Evolutionary conservation across 1,284 basidiomycete genomes (phyloP).

Genomic region (Porogramme epimiltina): DNA sequence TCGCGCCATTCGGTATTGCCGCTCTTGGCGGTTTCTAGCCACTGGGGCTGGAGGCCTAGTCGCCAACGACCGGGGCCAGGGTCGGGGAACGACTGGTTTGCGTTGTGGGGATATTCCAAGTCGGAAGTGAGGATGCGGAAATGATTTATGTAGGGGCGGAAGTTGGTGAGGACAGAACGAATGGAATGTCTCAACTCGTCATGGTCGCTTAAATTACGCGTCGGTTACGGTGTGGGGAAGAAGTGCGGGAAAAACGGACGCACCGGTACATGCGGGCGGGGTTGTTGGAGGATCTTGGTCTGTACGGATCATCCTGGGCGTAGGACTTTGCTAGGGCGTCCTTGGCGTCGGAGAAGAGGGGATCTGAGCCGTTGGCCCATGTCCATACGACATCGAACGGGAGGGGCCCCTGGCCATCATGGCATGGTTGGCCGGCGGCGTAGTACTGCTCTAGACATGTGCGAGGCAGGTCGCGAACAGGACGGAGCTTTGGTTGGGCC

Average conservation of each 20-base stretch:
- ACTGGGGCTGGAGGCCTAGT: conserved; percentile 28
- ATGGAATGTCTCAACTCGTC: conserved; percentile 33
- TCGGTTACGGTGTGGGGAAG: not conserved
- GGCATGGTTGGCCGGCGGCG: conserved; percentile 22
- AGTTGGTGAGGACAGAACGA: conserved; percentile 29
- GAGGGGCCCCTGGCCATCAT: conserved; percentile 18
- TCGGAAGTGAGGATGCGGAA: conserved; percentile 32
- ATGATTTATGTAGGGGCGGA: conserved; percentile 23
- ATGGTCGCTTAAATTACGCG: conserved; percentile 22
- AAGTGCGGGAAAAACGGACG: conserved; percentile 1
- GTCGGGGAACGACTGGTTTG: conserved; percentile 18
- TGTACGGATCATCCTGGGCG: conserved; percentile 24
- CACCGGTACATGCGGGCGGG: conserved; percentile 30
- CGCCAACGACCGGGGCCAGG: conserved; percentile 24
- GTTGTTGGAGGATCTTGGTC: conserved; percentile 22
- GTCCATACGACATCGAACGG: conserved; percentile 33
- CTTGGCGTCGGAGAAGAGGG: conserved; percentile 23
- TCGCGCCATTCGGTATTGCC: conserved; percentile 21
- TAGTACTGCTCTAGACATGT: conserved; percentile 29
- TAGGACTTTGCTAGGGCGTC: conserved; percentile 11
- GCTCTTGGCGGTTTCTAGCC: conserved; percentile 19
- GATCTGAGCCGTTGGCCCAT: conserved; percentile 34
- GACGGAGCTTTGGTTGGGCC: conserved; percentile 18
- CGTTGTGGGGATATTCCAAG: conserved; percentile 12
- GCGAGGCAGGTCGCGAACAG: conserved; percentile 23